Evolutionary conservation across 148 eudicot genomes (phyloP), one percentile per base, ranked within the genome.

Genomic region (Camellia granthamiana): DNA sequence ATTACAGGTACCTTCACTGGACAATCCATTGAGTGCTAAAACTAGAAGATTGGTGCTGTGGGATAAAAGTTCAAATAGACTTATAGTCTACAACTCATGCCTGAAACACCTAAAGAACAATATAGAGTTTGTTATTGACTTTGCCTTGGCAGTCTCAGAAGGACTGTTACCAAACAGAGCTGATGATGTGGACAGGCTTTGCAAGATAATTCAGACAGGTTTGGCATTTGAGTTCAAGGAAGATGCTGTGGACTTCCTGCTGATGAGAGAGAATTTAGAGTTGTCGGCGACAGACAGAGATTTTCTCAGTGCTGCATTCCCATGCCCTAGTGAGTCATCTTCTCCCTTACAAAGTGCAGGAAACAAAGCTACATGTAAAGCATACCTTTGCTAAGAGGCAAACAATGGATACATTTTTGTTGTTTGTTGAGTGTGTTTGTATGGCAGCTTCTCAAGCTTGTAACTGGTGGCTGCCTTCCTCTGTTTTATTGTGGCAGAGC

Each of bases 241-340:
- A 15, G 75, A 49, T 30, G 59, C 23, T 13, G 58, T 72, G 30
- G 75, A 44, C 38, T 72, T 16, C 21, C 38, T 72, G 58, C 55
- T 72, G 58, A 15, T 18, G 58, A 72, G n/a, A 16, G 58, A 72
- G 16, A 72, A 72, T 51, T 23, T 72, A 13, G 58, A 72, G 58
- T 14, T 72, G 16, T 72, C 23, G 2, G 7, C 56, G 7, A 44
- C 41, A 49, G 75, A 72, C 30, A n/a, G 3, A 12, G 41, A 72
- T 10, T 72, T 46, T 18, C 75, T 72, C 38, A 16, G 7, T 61
- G 6, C 7, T 61, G 65, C 23, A 7, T 61, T 61, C 23, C 65
- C 65, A 6, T 12, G 12, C 59, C 52, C 52, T 49, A 49, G 52
- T 49, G 52, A 4, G 52, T 55, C 59, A 55, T 55, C 59, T 55